Base-by-base conservation (phyloP, 2,329 filamentous ascomycete species). In the Penicillium digitatum region DNA sequence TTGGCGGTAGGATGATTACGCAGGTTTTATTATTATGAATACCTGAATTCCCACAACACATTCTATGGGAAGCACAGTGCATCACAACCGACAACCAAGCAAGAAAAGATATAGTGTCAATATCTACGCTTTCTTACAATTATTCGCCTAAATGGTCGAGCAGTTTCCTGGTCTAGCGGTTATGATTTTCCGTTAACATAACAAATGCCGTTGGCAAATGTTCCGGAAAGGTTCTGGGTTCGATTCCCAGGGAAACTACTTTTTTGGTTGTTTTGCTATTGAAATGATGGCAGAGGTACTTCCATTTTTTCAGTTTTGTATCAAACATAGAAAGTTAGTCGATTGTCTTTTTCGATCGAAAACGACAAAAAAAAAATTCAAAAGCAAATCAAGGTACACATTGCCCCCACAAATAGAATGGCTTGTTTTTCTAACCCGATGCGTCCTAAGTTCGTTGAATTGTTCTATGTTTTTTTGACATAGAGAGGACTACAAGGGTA, bases 131-230 rank as follows among this genome's bases (percentile, higher is more conserved):
- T 1, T 0, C 5, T 6, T 22, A 1, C 45, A 54, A 50, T 26
- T 39, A 38, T 48, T 48, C 32, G 32, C n/a, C 45, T 7, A 7
- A 27, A 22, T 48, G 45, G 45, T 9, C 16, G 32, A 54, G 3
- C 32, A 45, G 52, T 54, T 54, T 54, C 52, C 38, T 54, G 52
- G 52, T 54, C 52, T 54, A 54, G 52, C 52, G 52, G 52, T 54
- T 54, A 54, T 54, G 47, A 54, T 54, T 54, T 54, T 54, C 52
- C 52, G 52, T 54, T 54, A 54, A 54, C 52, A 54, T 54, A 54
- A 54, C 52, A 54, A 54, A 34, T 54, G 52, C 34, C 2, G 27
- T 12, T 39, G 3, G 47, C 52, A 32, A 1, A 10, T 51, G 52
- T 54, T 54, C 52, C 52, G 52, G 52, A 54, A 54, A 54, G 52